Evolutionary conservation across 2,329 filamentous ascomycete genomes (phyloP), one percentile per base, ranked within the genome.

Genomic region (Fonsecaea monophora): DNA sequence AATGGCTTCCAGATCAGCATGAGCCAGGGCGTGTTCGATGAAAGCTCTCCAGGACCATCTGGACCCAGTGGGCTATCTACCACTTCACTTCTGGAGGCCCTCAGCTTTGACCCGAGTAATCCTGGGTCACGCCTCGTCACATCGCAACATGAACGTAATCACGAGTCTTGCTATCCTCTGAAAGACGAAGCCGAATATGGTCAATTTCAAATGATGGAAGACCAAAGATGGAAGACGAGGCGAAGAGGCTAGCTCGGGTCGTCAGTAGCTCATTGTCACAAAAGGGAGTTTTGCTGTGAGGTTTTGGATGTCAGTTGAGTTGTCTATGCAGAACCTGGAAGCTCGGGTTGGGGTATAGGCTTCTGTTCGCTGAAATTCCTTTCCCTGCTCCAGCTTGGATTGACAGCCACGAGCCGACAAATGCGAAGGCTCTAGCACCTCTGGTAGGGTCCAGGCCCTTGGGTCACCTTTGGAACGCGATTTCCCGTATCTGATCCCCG

Each of bases 181-280:
- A 9, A 18, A 8, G 34, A 40, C 15, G 59, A 12, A 4, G 45
- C 53, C 8, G 32, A 34, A 53, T 61, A 53, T 40, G n/a, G 45
- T 15, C 37, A 61, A 25, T 38, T 61, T 35, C 59, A 61, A n/a
- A 53, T 35, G 12, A 53, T 61, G 45, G 45, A 61, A 38, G 45
- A 53, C 21, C 45, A 30, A 21, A 10, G n/a, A 42, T 40, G 42
- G 32, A 6, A 38, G 12, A 25, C 25, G 13, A 4, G 57, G 2
- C 13, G 18, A 25, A 50, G 18, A 21, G 45, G 45, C 21, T 50
- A 50, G 45, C 45, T 50, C 25, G 45, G 18, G 8, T 25, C 2
- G 45, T 25, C 18, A n/a, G 18, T 25, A 25, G 45, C 12, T 10
- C 45, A 50, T 25, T 50, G 18, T 3, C 8, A 50, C 18, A 50